Evolutionary conservation across 2,329 filamentous ascomycete species (phyloP), one percentile per base, ranked within the genome.

Genomic region (Fusarium nanum): DNA sequence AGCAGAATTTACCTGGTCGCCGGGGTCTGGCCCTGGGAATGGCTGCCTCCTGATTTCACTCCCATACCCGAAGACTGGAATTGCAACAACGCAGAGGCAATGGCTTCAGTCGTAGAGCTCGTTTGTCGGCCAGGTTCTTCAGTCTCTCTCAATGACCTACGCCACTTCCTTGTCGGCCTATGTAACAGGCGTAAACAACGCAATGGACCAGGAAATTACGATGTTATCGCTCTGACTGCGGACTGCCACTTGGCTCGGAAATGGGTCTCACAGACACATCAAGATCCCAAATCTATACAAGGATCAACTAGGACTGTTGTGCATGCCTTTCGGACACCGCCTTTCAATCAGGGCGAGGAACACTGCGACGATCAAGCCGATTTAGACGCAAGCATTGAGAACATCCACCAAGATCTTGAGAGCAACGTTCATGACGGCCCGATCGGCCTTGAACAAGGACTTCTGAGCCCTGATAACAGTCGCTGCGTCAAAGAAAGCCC

Each of bases 21-120:
- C 11, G 32, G 53, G 3, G 23, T 10, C 5, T 55, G 59, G 50
- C 60, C 57, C 18, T 55, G 41, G 47, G 57, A 63, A 20, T 62
- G 32, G 60, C 27, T 63, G 8, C 60, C 57, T 4, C 16, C 10
- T 4, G 18, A 62, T 14, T 63, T 47, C n/a, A 12, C 27, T 5
- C 60, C 47, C 5, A 46, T 16, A 9, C 16, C 44, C 20, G 8
- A 44, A 4, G 10, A 46, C 16, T 63, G 58, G 42, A 37, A 18
- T 1, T 9, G 8, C 13, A 30, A 22, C 13, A 22, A 34, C 12
- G 34, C 3, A 11, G n/a, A 44, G 27, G 14, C n/a, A 37, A n/a
- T 62, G 7, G 22, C 48, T 11, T 1, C 16, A 13, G 58, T 30
- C 3, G 58, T 64, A n/a, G 42, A 48, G 12, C 16, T 25, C n/a